Base-by-base conservation (phyloP, 2,329 filamentous ascomycete genomes). In the Clarireedia paspali region DNA sequence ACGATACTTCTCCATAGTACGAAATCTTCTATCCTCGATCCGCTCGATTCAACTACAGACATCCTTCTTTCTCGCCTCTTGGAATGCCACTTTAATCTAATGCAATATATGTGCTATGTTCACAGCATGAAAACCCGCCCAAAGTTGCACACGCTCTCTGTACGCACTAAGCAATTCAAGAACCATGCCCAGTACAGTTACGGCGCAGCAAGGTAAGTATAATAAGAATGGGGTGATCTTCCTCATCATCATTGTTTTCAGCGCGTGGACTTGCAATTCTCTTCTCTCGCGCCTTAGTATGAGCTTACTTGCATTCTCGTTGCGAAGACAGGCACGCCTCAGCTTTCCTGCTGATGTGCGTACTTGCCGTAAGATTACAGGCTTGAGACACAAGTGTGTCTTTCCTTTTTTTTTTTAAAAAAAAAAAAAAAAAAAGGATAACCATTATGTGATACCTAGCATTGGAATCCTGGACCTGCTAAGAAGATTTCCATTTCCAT, bases 31-130 rank as follows among this genome's bases (percentile, higher is more conserved):
- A 34, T 17, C 38, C 49, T 46, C 46, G 53, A 55, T 55, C 53
- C 53, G 53, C 50, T 55, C 53, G 38, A 55, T 55, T 24, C 38
- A 24, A 55, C 44, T 23, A 42, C 46, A 55, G 30, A 55, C 24
- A 50, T 42, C 26, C n/a, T 15, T 36, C 9, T 30, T 55, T 50
- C 46, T 55, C 46, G 38, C 36, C 46, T 42, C 24, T 44, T 26
- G 46, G 52, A 50, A 12, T 7, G 36, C 7, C 46, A 26, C 52
- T 42, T 36, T 50, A 42, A 50, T 39, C 46, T 50, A 24, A n/a
- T 10, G n/a, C 20, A 14, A 36, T 44, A 26, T 36, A 34, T 12
- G 12, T 34, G 30, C 9, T 34, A 12, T 34, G 12, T 9, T 34
- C 30, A 34, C 36, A 26, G 38, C 46, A 42, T 50, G 10, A 15